Evolutionary conservation across 495 filamentous ascomycete species (phyloP).

Genomic region (Penicillium samsonianum): DNA sequence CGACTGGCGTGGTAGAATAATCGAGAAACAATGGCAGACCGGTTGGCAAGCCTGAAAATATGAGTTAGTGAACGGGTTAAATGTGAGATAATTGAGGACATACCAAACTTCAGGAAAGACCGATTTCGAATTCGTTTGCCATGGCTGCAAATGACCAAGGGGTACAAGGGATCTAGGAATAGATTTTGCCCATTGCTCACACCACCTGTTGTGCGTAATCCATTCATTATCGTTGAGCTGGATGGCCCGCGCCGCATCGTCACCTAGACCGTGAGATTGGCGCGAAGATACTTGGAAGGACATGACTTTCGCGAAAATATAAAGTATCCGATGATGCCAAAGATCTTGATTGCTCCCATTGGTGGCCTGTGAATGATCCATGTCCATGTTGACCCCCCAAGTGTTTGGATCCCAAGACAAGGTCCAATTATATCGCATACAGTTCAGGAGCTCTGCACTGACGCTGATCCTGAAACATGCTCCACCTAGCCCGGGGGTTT

Average conservation of each 20-base stretch:
- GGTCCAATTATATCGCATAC: slow-evolving; percentile 84
- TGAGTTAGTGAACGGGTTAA: slow-evolving; percentile 16
- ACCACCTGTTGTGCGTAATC: slow-evolving; percentile 70
- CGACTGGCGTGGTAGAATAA: slow-evolving; percentile 91
- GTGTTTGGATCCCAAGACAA: slow-evolving; percentile 89
- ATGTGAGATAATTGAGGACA: slow-evolving; percentile 25
- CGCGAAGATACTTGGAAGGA: slow-evolving; percentile 76
- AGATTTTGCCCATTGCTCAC: slow-evolving; percentile 75
- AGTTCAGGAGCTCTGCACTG: slow-evolving; percentile 84
- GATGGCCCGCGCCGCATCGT: slow-evolving; percentile 48
- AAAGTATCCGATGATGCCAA: slow-evolving; percentile 91
- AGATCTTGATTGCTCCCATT: slow-evolving; percentile 66
- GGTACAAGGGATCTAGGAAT: slow-evolving; percentile 87
- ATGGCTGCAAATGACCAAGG: slow-evolving; percentile 70
- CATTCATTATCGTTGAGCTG: slow-evolving; percentile 72
- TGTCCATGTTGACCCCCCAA: slow-evolving; percentile 87
- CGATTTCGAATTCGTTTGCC: slow-evolving; percentile 67
- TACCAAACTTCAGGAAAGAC: slow-evolving; percentile 87
- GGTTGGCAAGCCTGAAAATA: slow-evolving; percentile 70
- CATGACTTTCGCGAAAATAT: slow-evolving; percentile 83
- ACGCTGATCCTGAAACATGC: slow-evolving; percentile 97
- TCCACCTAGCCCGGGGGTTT: slow-evolving; percentile 73
- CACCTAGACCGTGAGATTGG: slow-evolving; percentile 57
- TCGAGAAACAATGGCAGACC: slow-evolving; percentile 74
- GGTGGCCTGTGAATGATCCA: slow-evolving; percentile 47